Evolutionary conservation across 306 rosid species (phyloP).

Genomic region (Potentilla sterilis): DNA sequence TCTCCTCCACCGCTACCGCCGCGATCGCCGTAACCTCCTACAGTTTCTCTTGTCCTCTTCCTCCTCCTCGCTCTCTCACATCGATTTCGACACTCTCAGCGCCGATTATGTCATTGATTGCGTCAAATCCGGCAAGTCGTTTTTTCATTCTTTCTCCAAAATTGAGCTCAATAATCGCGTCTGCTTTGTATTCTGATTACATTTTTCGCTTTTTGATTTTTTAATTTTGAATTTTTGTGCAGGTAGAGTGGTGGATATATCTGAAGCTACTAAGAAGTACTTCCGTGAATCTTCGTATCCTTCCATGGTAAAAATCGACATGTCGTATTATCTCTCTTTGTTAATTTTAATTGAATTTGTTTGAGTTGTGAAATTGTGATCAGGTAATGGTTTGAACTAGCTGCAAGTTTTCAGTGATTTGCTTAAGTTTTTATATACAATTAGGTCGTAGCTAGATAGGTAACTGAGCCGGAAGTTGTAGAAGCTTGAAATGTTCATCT

Average conservation of each 20-base stretch:
- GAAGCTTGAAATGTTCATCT: not conserved
- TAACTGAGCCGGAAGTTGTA: not conserved
- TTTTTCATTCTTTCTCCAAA: not conserved
- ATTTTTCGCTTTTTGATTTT: not conserved
- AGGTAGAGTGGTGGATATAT: slow-evolving; percentile 51
- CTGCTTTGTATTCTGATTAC: not conserved
- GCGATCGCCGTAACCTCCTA: slow-evolving; percentile 50
- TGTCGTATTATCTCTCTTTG: not conserved
- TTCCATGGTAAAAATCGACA: slow-evolving; percentile 24
- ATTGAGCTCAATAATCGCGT: not conserved
- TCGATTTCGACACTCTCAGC: slow-evolving; percentile 45
- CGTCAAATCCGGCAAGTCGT: slow-evolving; percentile 40
- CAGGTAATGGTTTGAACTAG: not conserved
- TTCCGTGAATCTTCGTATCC: slow-evolving; percentile 38
- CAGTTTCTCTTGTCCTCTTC: slow-evolving; percentile 42
- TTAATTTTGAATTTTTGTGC: not conserved
- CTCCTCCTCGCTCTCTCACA: slow-evolving; percentile 17
- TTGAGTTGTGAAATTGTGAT: not conserved
- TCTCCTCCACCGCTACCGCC: slow-evolving; percentile 40
- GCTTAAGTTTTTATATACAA: not conserved
- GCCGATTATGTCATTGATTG: slow-evolving; percentile 47
- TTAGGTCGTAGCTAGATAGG: not conserved
- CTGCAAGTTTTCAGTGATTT: not conserved
- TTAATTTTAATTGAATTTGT: not conserved
- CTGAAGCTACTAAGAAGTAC: slow-evolving; percentile 42